Conservation (phyloP, 306 rosid genomes). For the Cucurbita maxima region DNA sequence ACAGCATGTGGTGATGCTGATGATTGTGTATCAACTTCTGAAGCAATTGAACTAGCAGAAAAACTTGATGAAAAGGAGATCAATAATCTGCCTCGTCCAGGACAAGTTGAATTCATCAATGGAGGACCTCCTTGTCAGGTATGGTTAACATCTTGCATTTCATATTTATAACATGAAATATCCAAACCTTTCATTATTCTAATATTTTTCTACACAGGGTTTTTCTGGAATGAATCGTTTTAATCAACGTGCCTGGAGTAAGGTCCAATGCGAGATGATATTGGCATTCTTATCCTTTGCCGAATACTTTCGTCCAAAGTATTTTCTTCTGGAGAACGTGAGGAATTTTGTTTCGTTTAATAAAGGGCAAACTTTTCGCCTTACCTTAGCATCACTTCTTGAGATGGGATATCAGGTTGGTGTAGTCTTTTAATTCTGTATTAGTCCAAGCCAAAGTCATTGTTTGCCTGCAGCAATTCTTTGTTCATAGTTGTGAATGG, state of each 20-base stretch:
- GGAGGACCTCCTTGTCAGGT: conserved; percentile 99
- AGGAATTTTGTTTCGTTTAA: conserved; percentile 84
- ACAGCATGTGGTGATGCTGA: conserved; percentile 73
- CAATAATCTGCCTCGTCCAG: conserved; percentile 61
- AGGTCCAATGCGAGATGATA: conserved; percentile 97
- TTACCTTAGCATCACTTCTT: conserved; percentile 83
- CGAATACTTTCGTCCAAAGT: conserved; percentile 90
- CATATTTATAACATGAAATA: neutral
- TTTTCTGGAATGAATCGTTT: conserved; percentile 98
- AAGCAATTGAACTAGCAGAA: conserved; percentile 66
- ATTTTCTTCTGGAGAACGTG: conserved; percentile 88
- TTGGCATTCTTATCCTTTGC: conserved; percentile 90
- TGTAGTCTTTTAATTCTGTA: neutral
- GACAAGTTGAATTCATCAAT: conserved; percentile 90
- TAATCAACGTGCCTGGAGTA: conserved; percentile 86
- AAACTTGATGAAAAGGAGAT: conserved; percentile 39
- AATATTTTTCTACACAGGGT: conserved; percentile 33
- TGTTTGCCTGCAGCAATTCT: neutral
- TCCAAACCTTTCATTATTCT: neutral
- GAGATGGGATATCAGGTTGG: conserved; percentile 98
- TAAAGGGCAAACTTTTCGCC: conserved; percentile 85
- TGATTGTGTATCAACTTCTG: conserved; percentile 73
- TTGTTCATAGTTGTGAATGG: neutral
- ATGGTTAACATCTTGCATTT: conserved; percentile 5
- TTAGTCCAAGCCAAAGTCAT: neutral